Evolutionary conservation across 169 alveolate genomes (phyloP).

Genomic region (Plasmodium gallinaceum): DNA sequence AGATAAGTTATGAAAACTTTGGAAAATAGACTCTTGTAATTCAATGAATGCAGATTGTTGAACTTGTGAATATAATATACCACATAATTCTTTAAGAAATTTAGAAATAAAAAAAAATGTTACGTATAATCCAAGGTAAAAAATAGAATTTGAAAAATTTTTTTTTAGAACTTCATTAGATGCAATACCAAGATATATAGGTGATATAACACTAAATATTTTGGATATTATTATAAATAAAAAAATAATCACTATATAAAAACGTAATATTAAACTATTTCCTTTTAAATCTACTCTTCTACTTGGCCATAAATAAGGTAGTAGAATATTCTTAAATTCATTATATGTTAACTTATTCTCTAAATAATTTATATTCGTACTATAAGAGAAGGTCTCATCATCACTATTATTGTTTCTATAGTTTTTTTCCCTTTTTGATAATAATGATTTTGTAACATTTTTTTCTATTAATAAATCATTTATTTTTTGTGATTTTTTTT

Average conservation of each 20-base stretch:
- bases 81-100: slow-evolving; percentile 66
- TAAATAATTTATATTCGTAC: slow-evolving; percentile 12
- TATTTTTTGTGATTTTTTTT: background rate
- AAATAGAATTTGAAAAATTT: slow-evolving; percentile 13
- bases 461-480: slow-evolving; percentile 1
- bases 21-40: slow-evolving; percentile 57
- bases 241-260: slow-evolving; percentile 42
- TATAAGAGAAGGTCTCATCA: background rate
- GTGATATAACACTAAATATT: slow-evolving; percentile 68
- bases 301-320: slow-evolving; percentile 72
- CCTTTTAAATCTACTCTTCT: slow-evolving; percentile 71
- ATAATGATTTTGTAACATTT: slow-evolving; percentile 1
- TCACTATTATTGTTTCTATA: background rate
- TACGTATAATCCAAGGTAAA: slow-evolving; percentile 25
- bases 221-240: slow-evolving; percentile 69
- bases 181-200: slow-evolving; percentile 75
- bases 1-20: slow-evolving; percentile 49
- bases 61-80: slow-evolving; percentile 59
- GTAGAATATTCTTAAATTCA: slow-evolving; percentile 28
- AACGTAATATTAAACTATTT: slow-evolving; percentile 53
- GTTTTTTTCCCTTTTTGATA: slow-evolving; percentile 4
- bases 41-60: slow-evolving; percentile 72
- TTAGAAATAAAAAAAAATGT: slow-evolving; percentile 32
- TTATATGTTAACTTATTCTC: slow-evolving; percentile 42
- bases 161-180: slow-evolving; percentile 68